phyloP scores from a whole-genome alignment of 441 rosid genomes.

The Jatropha podagrica region DNA sequence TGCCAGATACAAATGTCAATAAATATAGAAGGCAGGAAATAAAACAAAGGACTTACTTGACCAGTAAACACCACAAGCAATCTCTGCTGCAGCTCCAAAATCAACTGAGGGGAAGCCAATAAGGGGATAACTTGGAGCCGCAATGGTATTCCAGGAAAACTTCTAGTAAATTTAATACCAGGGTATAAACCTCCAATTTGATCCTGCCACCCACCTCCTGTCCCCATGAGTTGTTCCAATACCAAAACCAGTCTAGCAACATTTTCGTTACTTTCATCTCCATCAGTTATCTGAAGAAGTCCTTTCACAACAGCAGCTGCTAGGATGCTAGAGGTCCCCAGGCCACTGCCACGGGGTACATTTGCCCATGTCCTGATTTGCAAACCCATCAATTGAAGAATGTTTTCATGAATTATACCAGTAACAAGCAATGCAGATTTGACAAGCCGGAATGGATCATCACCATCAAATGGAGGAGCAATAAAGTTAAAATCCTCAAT shows the following conservation, averaged over 20 bases:
- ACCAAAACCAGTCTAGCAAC: constrained; percentile 88
- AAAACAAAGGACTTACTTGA: constrained; percentile 54
- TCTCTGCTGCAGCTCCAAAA: constrained; percentile 69
- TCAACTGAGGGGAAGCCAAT: constrained; percentile 58
- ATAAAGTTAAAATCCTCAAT: constrained; percentile 51
- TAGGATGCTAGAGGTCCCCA: constrained; percentile 95
- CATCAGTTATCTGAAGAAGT: constrained; percentile 66
- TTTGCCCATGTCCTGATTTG: constrained; percentile 82
- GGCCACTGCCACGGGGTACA: constrained; percentile 89
- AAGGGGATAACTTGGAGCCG: constrained; percentile 86
- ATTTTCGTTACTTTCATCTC: constrained; percentile 79
- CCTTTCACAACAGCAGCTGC: constrained; percentile 95
- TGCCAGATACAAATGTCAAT: neutral
- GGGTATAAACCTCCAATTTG: constrained; percentile 91
- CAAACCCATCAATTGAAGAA: constrained; percentile 49
- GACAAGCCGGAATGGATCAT: constrained; percentile 76
- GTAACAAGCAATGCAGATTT: constrained; percentile 88
- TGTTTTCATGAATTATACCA: constrained; percentile 48
- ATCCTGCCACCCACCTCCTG: constrained; percentile 99
- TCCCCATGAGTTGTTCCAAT: constrained; percentile 94
- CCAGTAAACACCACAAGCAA: constrained; percentile 93
- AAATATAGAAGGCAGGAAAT: neutral
- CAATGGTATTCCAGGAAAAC: constrained; percentile 86
- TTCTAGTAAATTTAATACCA: constrained; percentile 78
- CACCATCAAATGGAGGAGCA: constrained; percentile 57